Conservation (phyloP, 108 stramenopile genomes). For the Mediolabrus comicus region DNA sequence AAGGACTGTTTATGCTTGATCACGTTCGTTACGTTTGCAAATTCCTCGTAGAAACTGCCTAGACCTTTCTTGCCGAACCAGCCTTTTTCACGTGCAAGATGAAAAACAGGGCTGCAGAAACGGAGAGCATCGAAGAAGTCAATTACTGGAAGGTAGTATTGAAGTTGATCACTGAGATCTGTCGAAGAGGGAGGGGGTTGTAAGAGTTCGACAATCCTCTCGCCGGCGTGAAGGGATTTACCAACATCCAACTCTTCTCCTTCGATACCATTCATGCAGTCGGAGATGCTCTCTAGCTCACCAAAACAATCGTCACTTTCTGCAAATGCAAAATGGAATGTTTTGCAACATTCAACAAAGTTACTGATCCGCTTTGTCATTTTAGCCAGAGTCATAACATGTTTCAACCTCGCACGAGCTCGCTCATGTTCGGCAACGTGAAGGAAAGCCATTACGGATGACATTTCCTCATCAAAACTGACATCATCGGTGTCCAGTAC, state of each 20-base stretch:
- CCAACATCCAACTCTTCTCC: neutral
- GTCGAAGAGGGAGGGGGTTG: neutral
- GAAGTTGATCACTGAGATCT: constrained; percentile 5
- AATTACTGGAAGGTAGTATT: constrained; percentile 6
- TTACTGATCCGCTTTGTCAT: neutral
- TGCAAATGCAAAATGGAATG: constrained; percentile 9
- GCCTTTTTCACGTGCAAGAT: constrained; percentile 8
- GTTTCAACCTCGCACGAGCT: neutral
- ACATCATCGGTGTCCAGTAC: neutral
- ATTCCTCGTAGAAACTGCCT: constrained; percentile 18
- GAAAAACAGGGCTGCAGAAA: constrained; percentile 8
- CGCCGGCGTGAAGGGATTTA: neutral
- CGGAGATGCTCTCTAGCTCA: neutral
- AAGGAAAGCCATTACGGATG: neutral
- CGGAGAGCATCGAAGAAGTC: constrained; percentile 12
- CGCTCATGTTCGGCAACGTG: neutral
- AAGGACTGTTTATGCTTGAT: constrained; percentile 18
- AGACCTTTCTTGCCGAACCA: constrained; percentile 30
- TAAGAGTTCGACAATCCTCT: neutral
- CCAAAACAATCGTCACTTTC: neutral
- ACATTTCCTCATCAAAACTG: neutral
- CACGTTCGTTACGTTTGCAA: constrained; percentile 17
- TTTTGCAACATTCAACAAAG: neutral
- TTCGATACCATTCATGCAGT: neutral
- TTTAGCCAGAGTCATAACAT: neutral